Evolutionary conservation across 148 eudicot species (phyloP).

Genomic region (Tetragonia tetragonoides): DNA sequence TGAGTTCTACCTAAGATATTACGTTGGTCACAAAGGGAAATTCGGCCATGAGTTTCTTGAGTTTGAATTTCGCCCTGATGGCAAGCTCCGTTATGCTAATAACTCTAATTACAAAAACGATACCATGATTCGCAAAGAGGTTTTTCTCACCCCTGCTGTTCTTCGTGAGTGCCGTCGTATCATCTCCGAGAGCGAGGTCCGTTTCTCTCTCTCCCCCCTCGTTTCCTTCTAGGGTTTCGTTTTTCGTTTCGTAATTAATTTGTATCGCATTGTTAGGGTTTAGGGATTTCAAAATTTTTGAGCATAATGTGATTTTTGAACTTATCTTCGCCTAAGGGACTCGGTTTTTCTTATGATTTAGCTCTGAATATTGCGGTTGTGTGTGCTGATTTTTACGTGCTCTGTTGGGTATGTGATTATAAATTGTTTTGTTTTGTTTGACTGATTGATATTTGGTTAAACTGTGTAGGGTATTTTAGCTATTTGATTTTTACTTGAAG

Average conservation of each 20-base stretch:
- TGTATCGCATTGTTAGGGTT: conserved; percentile 1
- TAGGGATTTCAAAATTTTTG: neutral
- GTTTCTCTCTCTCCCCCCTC: neutral
- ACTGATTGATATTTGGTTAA: neutral
- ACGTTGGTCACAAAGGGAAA: conserved; percentile 46
- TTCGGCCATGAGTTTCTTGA: conserved; percentile 49
- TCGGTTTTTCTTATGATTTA: no score
- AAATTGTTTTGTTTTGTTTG: neutral
- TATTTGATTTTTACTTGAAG: no score
- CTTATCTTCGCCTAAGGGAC: neutral
- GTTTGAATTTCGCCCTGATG: conserved; percentile 72
- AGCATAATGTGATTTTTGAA: neutral
- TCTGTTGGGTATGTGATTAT: neutral
- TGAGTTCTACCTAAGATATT: conserved; percentile 45
- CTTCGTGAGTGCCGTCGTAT: conserved; percentile 90
- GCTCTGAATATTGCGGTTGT: neutral
- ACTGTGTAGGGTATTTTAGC: no score
- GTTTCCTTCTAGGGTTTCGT: neutral
- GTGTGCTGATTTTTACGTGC: neutral
- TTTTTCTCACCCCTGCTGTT: conserved; percentile 72
- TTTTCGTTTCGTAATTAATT: no score
- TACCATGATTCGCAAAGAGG: conserved; percentile 92
- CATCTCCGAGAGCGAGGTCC: conserved; percentile 75
- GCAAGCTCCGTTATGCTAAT: conserved; percentile 85
- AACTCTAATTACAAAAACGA: conserved; percentile 96